phyloP scores from a whole-genome alignment of 2,329 filamentous ascomycete species.

The Meredithiella fracta region DNA sequence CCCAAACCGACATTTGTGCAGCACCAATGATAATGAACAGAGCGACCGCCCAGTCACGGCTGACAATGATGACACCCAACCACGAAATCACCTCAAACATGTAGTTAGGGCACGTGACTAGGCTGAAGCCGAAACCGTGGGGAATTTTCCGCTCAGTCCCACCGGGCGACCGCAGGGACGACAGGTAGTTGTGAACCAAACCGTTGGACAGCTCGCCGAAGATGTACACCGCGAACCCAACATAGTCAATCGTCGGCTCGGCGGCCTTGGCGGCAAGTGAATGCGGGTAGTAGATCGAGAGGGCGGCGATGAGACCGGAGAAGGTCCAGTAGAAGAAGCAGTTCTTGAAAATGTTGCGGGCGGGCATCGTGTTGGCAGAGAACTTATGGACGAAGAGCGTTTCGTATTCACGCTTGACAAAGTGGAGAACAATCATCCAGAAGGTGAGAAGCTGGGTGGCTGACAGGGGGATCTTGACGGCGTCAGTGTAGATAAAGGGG shows the following conservation, averaged over 20 bases:
- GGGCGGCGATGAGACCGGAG: constrained; percentile 64
- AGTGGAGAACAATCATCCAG: constrained; percentile 62
- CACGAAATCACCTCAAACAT: constrained; percentile 82
- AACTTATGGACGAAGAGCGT: constrained; percentile 92
- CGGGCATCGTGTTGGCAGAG: constrained; percentile 85
- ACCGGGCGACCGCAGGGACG: constrained; percentile 58
- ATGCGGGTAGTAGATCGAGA: constrained; percentile 67
- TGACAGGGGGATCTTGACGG: constrained; percentile 36
- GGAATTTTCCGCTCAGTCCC: constrained; percentile 82
- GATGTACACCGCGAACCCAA: constrained; percentile 54
- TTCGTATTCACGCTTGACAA: constrained; percentile 87
- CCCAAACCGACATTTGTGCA: constrained; percentile 75
- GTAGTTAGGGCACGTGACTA: constrained; percentile 95
- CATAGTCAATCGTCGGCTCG: constrained; percentile 38
- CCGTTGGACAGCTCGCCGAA: constrained; percentile 71
- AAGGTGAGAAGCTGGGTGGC: constrained; percentile 58
- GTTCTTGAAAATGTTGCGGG: constrained; percentile 85
- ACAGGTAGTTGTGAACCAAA: constrained; percentile 62
- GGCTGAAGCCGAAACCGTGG: constrained; percentile 61
- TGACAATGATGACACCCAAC: constrained; percentile 66
- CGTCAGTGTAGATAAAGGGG: constrained; percentile 39
- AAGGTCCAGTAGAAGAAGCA: constrained; percentile 84
- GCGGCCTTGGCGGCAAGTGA: constrained; percentile 45
- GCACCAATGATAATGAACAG: constrained; percentile 60
- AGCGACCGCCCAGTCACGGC: constrained; percentile 59